These are phyloP conservation scores for Beta macrorhiza DNA, from an alignment of 179 eudicot genomes.

Conservation along the genomic window DNA sequence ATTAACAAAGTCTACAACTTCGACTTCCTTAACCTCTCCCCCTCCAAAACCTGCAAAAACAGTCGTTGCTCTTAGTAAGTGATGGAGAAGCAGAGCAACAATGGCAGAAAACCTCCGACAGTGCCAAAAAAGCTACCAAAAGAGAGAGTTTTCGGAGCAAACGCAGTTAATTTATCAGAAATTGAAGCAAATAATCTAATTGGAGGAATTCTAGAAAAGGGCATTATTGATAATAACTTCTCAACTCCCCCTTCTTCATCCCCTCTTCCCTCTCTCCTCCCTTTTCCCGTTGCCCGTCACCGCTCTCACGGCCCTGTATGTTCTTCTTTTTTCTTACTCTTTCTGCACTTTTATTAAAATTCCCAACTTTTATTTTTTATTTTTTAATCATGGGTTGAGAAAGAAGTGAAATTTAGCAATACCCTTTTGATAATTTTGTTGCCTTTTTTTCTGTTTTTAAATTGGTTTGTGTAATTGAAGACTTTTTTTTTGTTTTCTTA, in stretches of 20 bases:
- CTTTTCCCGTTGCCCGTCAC: conserved; percentile 95
- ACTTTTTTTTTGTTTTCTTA: background rate
- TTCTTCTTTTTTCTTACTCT: background rate
- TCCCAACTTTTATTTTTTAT: background rate
- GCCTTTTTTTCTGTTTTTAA: background rate
- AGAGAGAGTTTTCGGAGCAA: conserved; percentile 36
- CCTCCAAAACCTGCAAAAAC: background rate
- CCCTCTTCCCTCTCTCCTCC: conserved; percentile 67
- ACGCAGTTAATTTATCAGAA: conserved; percentile 33
- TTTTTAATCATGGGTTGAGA: background rate
- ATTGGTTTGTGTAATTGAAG: background rate
- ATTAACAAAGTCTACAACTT: background rate
- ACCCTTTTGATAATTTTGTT: conserved; percentile 1
- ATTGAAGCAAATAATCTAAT: conserved; percentile 37
- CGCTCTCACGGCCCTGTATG: conserved; percentile 93
- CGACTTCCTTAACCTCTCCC: background rate
- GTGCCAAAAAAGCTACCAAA: conserved; percentile 20
- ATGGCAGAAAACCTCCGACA: conserved; percentile 17
- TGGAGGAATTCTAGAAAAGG: conserved; percentile 80
- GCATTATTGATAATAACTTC: conserved; percentile 33
- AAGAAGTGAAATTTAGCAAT: background rate
- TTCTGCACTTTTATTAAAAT: background rate
- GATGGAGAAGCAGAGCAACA: conserved; percentile 23
- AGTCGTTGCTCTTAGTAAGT: background rate
- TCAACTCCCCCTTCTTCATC: conserved; percentile 37